Evolutionary conservation across 805 yeast genomes (phyloP).

Genomic region (Schizosaccharomyces osmophilus): DNA sequence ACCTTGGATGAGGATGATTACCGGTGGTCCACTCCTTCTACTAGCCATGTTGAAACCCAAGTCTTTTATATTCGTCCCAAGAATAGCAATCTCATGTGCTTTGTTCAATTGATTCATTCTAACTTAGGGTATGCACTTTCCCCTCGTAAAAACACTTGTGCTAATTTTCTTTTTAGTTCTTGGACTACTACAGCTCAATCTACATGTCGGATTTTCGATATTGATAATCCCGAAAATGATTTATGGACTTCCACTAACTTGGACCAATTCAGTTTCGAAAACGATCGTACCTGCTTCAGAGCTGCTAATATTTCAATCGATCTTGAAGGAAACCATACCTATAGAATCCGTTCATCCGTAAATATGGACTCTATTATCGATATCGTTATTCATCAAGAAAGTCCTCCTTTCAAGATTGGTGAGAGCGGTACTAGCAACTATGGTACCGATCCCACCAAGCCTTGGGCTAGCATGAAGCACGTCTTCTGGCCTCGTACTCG

Average conservation of each 20-base stretch:
- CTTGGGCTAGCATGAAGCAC: slow-evolving; percentile 97
- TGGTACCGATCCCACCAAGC: slow-evolving; percentile 60
- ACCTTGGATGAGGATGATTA: slow-evolving; percentile 43
- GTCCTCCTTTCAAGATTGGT: slow-evolving; percentile 76
- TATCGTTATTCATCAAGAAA: slow-evolving; percentile 31
- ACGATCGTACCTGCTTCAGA: slow-evolving; percentile 29
- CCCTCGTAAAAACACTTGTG: slow-evolving; percentile 18
- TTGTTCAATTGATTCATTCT: slow-evolving; percentile 86
- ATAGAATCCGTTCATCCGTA: slow-evolving; percentile 34
- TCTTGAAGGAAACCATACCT: slow-evolving; percentile 27
- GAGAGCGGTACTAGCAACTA: slow-evolving; percentile 63
- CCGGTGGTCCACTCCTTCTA: slow-evolving; percentile 45
- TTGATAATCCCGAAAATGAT: slow-evolving; percentile 23
- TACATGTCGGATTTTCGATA: slow-evolving; percentile 57
- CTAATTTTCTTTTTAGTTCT: background rate
- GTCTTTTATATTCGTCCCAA: slow-evolving; percentile 58
- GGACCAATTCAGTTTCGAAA: slow-evolving; percentile 43
- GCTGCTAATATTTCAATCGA: slow-evolving; percentile 52
- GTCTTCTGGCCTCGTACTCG: slow-evolving; percentile 82
- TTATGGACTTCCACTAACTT: slow-evolving; percentile 85
- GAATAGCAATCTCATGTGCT: slow-evolving; percentile 41
- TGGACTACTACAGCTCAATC: slow-evolving; percentile 38
- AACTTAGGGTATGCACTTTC: slow-evolving; percentile 28
- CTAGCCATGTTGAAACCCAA: slow-evolving; percentile 86
- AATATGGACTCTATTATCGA: slow-evolving; percentile 49